Evolutionary conservation across 2,329 filamentous ascomycete species (phyloP).

Genomic region (Colletotrichum cereale): DNA sequence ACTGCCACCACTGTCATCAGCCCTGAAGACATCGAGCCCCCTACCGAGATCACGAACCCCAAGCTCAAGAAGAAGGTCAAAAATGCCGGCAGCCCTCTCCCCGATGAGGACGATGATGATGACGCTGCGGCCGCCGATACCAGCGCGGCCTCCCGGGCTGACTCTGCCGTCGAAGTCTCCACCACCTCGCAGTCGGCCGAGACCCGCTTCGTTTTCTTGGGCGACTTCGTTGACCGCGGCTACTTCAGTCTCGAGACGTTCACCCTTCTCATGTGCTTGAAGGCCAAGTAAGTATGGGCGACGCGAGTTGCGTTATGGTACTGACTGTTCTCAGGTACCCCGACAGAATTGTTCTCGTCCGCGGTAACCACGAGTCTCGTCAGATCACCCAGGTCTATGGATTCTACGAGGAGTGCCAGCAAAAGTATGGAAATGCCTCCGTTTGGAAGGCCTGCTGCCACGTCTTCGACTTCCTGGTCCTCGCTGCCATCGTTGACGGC

Average conservation of each 20-base stretch:
- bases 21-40: constrained; percentile 92
- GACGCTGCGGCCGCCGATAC: constrained; percentile 59
- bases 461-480: constrained; percentile 97
- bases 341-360: constrained; percentile 93
- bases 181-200: constrained; percentile 62
- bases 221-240: constrained; percentile 97
- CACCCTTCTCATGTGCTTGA: constrained; percentile 94
- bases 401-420: constrained; percentile 98
- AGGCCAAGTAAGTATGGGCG: constrained; percentile 68
- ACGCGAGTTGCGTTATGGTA: neutral
- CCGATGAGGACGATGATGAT: constrained; percentile 63
- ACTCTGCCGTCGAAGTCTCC: constrained; percentile 51
- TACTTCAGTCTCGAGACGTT: constrained; percentile 99
- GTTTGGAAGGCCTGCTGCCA: constrained; percentile 99
- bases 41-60: constrained; percentile 87
- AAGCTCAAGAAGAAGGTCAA: constrained; percentile 89
- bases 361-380: constrained; percentile 97
- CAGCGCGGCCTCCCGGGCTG: constrained; percentile 49
- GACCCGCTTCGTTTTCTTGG: constrained; percentile 72
- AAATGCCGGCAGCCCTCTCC: constrained; percentile 65
- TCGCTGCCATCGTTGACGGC: constrained; percentile 97
- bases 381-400: constrained; percentile 99
- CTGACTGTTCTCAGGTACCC: constrained; percentile 77
- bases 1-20: constrained; percentile 82
- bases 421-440: constrained; percentile 98